These are phyloP conservation scores for Neoascochyta sp. DNA, from an alignment of 2,329 filamentous ascomycete species.

Conservation along the genomic window DNA sequence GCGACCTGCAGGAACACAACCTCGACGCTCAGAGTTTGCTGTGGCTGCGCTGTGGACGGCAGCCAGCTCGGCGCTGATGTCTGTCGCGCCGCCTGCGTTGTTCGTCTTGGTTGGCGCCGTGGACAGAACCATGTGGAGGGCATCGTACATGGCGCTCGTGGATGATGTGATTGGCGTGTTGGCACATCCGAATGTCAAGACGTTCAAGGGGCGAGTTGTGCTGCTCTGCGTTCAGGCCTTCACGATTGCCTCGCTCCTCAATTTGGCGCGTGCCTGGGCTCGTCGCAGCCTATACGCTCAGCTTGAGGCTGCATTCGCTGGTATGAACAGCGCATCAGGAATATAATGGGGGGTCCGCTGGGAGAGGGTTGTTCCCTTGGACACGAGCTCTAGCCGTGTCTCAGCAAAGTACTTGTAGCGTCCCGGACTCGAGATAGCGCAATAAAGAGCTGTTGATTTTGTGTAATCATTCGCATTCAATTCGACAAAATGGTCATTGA, in stretches of 20 bases:
- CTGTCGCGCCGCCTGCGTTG: constrained; percentile 5
- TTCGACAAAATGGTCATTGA: too few species aligned
- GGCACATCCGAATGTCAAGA: constrained; percentile 12
- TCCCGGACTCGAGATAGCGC: too few species aligned
- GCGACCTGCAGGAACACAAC: constrained; percentile 7
- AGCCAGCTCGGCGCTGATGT: constrained; percentile 4
- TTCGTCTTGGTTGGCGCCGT: constrained; percentile 1
- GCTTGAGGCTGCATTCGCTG: too few species aligned
- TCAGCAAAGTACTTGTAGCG: too few species aligned
- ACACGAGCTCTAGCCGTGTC: too few species aligned
- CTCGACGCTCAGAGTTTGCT: constrained; percentile 13
- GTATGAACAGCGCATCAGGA: too few species aligned
- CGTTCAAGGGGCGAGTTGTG: constrained; percentile 6
- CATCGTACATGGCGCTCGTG: constrained; percentile 16
- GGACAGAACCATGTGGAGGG: constrained; percentile 10
- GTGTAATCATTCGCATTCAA: too few species aligned
- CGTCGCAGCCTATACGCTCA: too few species aligned
- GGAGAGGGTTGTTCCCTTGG: too few species aligned
- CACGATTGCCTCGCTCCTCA: constrained; percentile 3
- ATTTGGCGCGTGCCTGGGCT: too few species aligned
- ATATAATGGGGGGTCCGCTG: too few species aligned
- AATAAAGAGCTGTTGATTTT: too few species aligned
- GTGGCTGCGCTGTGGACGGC: constrained; percentile 7
- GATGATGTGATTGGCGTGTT: constrained; percentile 16
- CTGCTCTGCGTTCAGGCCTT: constrained; percentile 10